A percentile compares a stretch with the other conserved stretches of the same genome.
phyloP scores from a whole-genome alignment of 192 early-diverging fungal genomes.

The Rhizoclosmatium sp. region DNA sequence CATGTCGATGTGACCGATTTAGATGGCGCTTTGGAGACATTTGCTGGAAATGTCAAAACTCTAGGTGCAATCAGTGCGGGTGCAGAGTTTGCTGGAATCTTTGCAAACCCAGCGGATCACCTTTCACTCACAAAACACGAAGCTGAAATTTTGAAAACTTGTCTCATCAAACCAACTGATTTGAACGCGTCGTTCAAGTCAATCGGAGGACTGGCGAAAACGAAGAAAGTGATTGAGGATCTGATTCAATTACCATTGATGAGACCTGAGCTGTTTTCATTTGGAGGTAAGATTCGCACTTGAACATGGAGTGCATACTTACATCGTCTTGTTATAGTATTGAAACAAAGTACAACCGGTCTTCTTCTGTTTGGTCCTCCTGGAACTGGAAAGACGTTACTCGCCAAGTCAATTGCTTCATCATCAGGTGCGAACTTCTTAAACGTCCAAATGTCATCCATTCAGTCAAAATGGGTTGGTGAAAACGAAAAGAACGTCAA shows the following conservation, averaged over 20 bases:
- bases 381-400: constrained; percentile 97
- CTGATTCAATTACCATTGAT: constrained; percentile 48
- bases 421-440: constrained; percentile 96
- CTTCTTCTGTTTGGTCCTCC: constrained; percentile 96
- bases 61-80: constrained; percentile 10
- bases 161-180: constrained; percentile 23
- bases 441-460: constrained; percentile 93
- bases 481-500: constrained; percentile 93
- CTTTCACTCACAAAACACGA: constrained; percentile 20
- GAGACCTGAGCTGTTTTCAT: constrained; percentile 49
- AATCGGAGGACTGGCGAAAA: constrained; percentile 37
- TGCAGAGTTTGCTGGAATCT: constrained; percentile 28
- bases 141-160: constrained; percentile 20
- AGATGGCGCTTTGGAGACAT: not conserved
- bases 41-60: not conserved
- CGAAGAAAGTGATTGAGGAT: constrained; percentile 47
- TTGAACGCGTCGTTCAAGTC: constrained; percentile 19
- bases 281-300: constrained; percentile 32
- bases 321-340: constrained; percentile 22
- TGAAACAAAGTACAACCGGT: constrained; percentile 54
- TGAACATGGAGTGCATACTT: not conserved
- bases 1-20: not conserved
- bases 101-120: constrained; percentile 28
- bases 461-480: constrained; percentile 94
- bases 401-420: constrained; percentile 94